Conservation (phyloP, 257 asterid genomes). For the Cinchona pubescens region DNA sequence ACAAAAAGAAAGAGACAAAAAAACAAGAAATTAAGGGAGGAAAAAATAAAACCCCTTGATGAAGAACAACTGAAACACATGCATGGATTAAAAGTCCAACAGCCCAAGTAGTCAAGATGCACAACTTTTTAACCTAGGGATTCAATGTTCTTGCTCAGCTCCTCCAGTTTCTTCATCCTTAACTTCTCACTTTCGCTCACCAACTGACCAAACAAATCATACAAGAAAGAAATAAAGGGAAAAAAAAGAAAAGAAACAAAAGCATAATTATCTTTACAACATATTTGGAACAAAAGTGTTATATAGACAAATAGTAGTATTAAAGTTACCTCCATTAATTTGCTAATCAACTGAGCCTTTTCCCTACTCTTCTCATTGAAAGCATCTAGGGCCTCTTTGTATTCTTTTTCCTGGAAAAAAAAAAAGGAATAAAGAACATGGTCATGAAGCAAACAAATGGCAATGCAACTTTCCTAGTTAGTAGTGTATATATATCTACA, state of each 20-base stretch:
- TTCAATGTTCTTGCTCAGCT: constrained; percentile 74
- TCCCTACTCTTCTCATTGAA: constrained; percentile 77
- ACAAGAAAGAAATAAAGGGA: background rate
- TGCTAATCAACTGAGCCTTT: constrained; percentile 66
- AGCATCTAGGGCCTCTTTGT: constrained; percentile 72
- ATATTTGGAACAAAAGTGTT: background rate
- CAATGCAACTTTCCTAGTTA: background rate
- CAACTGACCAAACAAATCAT: constrained; percentile 43
- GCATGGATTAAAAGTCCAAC: constrained; percentile 6
- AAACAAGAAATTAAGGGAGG: background rate
- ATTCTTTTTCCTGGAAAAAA: constrained; percentile 66
- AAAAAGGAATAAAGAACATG: background rate
- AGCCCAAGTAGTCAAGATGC: too few relatives aligned
- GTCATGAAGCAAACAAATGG: background rate
- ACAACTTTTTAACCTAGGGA: constrained; percentile 36
- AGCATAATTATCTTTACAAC: background rate
- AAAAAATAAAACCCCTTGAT: background rate
- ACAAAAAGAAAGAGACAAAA: background rate
- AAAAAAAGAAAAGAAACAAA: background rate
- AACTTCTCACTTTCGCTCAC: constrained; percentile 78
- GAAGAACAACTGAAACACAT: constrained; percentile 4
- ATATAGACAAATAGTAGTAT: constrained; percentile 7
- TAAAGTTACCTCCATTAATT: constrained; percentile 64
- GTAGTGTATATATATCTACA: too few relatives aligned
- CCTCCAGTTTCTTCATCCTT: constrained; percentile 84